Evolutionary conservation across 148 eudicot species (phyloP), one percentile per base, ranked within the genome.

Genomic region (Amaranthus hypochondriacus): DNA sequence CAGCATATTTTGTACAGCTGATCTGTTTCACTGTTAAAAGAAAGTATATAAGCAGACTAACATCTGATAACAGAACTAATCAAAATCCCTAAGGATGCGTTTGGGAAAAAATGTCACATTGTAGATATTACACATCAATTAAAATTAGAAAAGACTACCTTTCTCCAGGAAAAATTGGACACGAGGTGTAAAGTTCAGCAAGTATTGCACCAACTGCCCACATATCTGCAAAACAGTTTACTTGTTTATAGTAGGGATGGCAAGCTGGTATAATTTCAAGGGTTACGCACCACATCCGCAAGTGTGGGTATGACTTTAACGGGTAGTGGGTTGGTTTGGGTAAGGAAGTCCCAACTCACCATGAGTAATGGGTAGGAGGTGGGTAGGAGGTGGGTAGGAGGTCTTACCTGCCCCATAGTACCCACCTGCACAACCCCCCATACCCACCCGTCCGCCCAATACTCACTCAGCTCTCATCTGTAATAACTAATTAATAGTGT

Each of bases 131-230:
- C 13, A 28, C 39, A 46, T 5, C 28, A 71, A n/a, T 9, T 48
- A 39, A 50, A 54, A 44, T 46, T 18, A 69, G 56, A 51, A 39
- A 14, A 77, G 46, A 49, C 49, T 75, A 94, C 99, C 99, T 92
- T 85, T 87, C 92, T 51, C 99, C 99, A 10, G 99, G 97, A 73
- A 95, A 95, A 53, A 95, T 77, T 54, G 97, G 99, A 78, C 87
- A 78, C 48, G 51, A 78, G 50, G 92, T 90, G 82, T 88, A 90
- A 71, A 95, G 93, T 74, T 95, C 99, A 77, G 99, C 99, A 61
- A 95, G 80, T 73, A 95, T 84, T 46, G 99, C 96, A 70, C 99
- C 99, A 80, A 95, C 82, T 57, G 99, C 99, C 99, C 99, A 95
- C 97, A 95, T 90, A 84, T 95, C 97, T 94, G 93, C 75, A 75